Conservation (phyloP, 306 rosid genomes). For the Quercus gilva region DNA sequence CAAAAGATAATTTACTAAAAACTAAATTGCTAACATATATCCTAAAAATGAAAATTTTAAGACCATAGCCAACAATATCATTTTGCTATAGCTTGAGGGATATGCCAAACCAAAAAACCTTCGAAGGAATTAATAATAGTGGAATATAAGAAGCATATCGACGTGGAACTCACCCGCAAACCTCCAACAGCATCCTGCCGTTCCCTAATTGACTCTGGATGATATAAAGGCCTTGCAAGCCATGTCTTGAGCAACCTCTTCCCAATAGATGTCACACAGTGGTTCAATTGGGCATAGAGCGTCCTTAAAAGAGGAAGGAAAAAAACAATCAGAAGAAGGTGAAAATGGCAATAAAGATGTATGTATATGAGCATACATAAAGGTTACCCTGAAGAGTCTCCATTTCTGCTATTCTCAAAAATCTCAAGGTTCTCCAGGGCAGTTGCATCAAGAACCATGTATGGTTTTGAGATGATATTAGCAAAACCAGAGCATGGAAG, state of each 20-base stretch:
- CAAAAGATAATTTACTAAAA: not conserved
- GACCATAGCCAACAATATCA: not conserved
- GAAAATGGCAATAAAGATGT: not conserved
- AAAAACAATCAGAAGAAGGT: slow-evolving; percentile 33
- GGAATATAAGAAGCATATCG: slow-evolving; percentile 10
- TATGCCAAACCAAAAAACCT: not conserved
- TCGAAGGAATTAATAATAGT: not conserved
- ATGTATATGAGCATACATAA: slow-evolving; percentile 15
- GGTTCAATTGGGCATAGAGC: slow-evolving; percentile 79
- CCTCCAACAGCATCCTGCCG: slow-evolving; percentile 84
- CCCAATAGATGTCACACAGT: slow-evolving; percentile 94
- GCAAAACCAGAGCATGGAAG: slow-evolving; percentile 72
- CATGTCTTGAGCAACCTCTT: slow-evolving; percentile 87
- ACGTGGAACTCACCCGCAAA: slow-evolving; percentile 55
- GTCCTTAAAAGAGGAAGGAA: slow-evolving; percentile 54
- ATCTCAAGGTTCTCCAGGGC: slow-evolving; percentile 95
- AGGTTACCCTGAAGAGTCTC: slow-evolving; percentile 82
- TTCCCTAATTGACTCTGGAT: slow-evolving; percentile 62
- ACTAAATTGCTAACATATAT: not conserved
- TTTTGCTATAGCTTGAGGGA: not conserved
- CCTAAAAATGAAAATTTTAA: not conserved
- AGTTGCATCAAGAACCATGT: slow-evolving; percentile 92
- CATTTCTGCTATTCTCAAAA: slow-evolving; percentile 86
- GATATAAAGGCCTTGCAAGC: slow-evolving; percentile 92
- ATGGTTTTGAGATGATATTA: slow-evolving; percentile 64